Conservation (phyloP, 2,329 filamentous ascomycete species). For the Botryotinia convoluta region DNA sequence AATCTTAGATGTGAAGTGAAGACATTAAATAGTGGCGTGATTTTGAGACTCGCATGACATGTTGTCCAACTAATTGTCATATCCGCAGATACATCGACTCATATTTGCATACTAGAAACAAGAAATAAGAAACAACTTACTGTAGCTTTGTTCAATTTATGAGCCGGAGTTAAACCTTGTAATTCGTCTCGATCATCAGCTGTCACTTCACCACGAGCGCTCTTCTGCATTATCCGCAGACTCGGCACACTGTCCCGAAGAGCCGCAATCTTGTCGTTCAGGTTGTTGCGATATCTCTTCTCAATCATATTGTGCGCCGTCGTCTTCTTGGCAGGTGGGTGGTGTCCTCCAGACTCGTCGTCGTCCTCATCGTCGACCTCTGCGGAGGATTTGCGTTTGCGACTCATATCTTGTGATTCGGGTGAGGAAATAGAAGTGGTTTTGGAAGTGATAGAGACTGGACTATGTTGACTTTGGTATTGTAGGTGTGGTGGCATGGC, state of each 20-base stretch:
- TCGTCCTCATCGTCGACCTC: constrained; percentile 56
- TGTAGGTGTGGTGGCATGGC: constrained; percentile 63
- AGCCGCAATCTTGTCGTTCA: constrained; percentile 96
- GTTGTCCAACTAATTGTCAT: neutral
- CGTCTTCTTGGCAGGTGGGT: constrained; percentile 75
- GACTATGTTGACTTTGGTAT: constrained; percentile 52
- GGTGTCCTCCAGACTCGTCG: constrained; percentile 57
- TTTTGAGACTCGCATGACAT: constrained; percentile 21
- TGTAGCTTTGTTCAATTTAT: constrained; percentile 97
- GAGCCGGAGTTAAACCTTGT: constrained; percentile 78
- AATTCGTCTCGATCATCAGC: constrained; percentile 76
- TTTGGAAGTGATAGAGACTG: constrained; percentile 52
- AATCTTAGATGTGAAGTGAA: neutral
- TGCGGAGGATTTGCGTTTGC: constrained; percentile 72
- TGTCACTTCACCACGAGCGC: constrained; percentile 63
- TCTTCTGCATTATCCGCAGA: constrained; percentile 78
- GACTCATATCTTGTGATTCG: constrained; percentile 50
- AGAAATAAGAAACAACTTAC: constrained; percentile 43
- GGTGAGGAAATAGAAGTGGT: constrained; percentile 56
- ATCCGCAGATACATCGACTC: constrained; percentile 11
- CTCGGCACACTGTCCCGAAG: constrained; percentile 89
- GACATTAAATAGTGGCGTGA: constrained; percentile 4
- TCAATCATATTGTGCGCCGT: constrained; percentile 98
- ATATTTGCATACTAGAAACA: neutral
- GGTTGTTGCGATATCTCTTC: constrained; percentile 91